phyloP scores from a whole-genome alignment of 306 rosid genomes.

The Begonia loranthoides region DNA sequence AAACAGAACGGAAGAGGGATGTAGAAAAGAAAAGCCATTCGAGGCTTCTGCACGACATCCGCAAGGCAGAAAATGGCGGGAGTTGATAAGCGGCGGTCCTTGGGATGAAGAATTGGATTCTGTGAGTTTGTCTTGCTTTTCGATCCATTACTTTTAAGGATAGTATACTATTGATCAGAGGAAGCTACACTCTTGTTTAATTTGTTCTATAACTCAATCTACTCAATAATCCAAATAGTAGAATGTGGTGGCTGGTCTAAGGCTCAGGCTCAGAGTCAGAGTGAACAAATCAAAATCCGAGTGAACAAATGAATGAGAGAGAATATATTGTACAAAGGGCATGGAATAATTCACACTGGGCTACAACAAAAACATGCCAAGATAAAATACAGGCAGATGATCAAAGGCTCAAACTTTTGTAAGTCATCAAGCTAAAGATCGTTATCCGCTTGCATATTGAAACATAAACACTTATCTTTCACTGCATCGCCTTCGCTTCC shows the following conservation, averaged over 20 bases:
- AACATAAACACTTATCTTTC: slow-evolving; percentile 87
- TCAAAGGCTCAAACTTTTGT: too few species aligned
- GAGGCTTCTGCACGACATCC: too few species aligned
- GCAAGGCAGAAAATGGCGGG: slow-evolving; percentile 3
- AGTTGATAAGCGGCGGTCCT: slow-evolving; percentile 41
- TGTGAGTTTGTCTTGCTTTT: slow-evolving; percentile 29
- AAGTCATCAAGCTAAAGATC: slow-evolving; percentile 35
- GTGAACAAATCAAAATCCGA: too few species aligned
- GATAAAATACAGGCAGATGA: slow-evolving; percentile 14
- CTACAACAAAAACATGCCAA: slow-evolving; percentile 29
- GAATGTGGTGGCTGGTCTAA: too few species aligned
- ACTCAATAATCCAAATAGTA: too few species aligned
- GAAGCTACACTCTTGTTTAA: too few species aligned
- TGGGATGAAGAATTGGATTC: slow-evolving; percentile 79
- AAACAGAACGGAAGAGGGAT: too few species aligned
- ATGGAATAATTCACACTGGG: slow-evolving; percentile 51
- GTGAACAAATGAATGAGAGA: slow-evolving; percentile 6
- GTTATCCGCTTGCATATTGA: slow-evolving; percentile 47
- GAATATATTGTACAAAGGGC: slow-evolving; percentile 39
- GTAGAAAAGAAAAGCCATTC: too few species aligned
- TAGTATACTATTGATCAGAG: too few species aligned
- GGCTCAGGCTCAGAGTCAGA: too few species aligned
- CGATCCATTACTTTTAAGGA: too few species aligned
- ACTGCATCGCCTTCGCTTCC: slow-evolving; percentile 64
- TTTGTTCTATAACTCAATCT: too few species aligned